Base-by-base conservation (phyloP, 371 early-diverging fungal species). In the Mortierella polycephala region DNA sequence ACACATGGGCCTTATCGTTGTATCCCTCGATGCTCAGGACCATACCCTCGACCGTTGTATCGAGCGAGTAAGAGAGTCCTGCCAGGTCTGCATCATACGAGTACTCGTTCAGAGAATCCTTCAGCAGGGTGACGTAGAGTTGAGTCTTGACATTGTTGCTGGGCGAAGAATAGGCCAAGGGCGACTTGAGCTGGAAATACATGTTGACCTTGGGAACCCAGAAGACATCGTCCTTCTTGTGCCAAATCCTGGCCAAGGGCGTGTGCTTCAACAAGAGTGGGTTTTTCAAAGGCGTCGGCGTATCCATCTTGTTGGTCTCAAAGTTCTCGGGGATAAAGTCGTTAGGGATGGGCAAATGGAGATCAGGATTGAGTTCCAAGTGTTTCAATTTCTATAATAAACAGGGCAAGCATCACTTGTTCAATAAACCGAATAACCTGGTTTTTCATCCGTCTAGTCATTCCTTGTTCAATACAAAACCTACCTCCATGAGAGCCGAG, bases 211-310 rank as follows among this genome's bases (percentile, higher is more conserved):
- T 90, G 47, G 96, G 96, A 3, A 93, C 91, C 89, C 87, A 91
- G 74, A 96, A 98, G 1, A 89, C 91, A 75, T 97, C 96, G 73
- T 97, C 97, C 75, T 93, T 93, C 84, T 96, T 96, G 81, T 94
- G 91, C 98, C 98, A 98, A 69, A 97, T 67, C 40, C 96, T 89
- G 21, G 84, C 71, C 13, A 89, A 62, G 30, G 89, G 83, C 18
- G 88, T 87, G 18, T 96, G 93, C 54, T 81, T 81, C 52, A 94
- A 84, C 51, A 93, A 81, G 14, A 81, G 64, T 18, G 92, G 92
- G 14, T 82, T 83, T 16, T 57, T 83, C 61, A 47, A 59, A 20
- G 60, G 86, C 67, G 59, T 75, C 56, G 57, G 67, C 40, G 58
- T 84, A 11, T 67, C 47, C 30, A 87, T 82, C 63, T 90, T 88